A percentile compares a stretch with the other conserved stretches of the same genome.
phyloP scores from a whole-genome alignment of 2,329 filamentous ascomycete genomes.

The Microcyclosporella mali region DNA sequence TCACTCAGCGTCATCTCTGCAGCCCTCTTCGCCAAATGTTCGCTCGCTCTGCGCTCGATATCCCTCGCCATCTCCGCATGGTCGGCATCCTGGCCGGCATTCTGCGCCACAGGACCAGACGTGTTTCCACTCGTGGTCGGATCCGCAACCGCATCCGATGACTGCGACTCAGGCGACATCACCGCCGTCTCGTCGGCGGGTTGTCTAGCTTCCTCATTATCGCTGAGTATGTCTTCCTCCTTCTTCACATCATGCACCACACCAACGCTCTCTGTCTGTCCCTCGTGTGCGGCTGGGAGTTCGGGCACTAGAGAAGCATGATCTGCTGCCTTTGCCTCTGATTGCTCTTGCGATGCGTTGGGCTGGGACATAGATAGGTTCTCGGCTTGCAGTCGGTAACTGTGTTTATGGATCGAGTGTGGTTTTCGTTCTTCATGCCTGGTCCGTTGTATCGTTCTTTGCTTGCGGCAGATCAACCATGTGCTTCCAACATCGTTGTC shows the following conservation, averaged over 20 bases:
- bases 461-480: background rate
- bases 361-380: slow-evolving; percentile 25
- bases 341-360: slow-evolving; percentile 13
- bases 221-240: background rate
- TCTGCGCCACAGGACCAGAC: too few relatives aligned
- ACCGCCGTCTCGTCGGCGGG: slow-evolving; percentile 4
- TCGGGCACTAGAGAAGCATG: slow-evolving; percentile 14
- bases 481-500: too few relatives aligned
- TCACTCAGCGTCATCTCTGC: slow-evolving; percentile 21
- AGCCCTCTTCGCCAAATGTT: slow-evolving; percentile 27
- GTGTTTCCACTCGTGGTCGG: too few relatives aligned
- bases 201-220: slow-evolving; percentile 3
- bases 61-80: slow-evolving; percentile 12
- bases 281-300: slow-evolving; percentile 9
- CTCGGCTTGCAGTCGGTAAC: background rate
- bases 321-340: slow-evolving; percentile 10
- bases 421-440: slow-evolving; percentile 5
- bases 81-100: slow-evolving; percentile 4
- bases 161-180: slow-evolving; percentile 3
- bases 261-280: slow-evolving; percentile 10
- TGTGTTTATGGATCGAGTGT: background rate
- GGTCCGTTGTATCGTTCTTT: background rate
- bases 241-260: slow-evolving; percentile 5
- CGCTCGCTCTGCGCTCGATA: slow-evolving; percentile 27
- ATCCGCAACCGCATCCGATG: background rate